Evolutionary conservation across 129 eudicot species (phyloP).

Genomic region (Flaveria bidentis): DNA sequence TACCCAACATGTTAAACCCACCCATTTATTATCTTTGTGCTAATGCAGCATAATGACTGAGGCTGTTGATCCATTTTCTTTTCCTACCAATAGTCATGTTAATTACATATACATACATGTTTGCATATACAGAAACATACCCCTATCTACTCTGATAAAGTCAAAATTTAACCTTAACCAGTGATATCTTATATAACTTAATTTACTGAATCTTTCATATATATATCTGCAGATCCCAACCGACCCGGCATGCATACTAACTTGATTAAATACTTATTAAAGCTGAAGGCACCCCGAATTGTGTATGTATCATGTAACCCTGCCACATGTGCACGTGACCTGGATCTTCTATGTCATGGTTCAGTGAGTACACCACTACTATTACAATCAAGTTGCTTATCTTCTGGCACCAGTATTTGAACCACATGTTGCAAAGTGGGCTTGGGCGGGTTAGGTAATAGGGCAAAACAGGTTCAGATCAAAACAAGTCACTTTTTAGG

Average conservation of each 20-base stretch:
- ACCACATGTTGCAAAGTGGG: background rate
- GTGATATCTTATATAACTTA: background rate
- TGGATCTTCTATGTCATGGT: constrained; percentile 96
- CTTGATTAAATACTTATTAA: constrained; percentile 71
- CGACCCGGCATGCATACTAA: constrained; percentile 98
- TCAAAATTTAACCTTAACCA: background rate
- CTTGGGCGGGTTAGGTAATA: background rate
- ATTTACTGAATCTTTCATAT: constrained; percentile 1
- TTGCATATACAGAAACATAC: background rate
- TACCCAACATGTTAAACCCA: background rate
- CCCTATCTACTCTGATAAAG: background rate
- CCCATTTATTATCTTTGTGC: background rate
- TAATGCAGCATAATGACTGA: background rate
- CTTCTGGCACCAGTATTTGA: background rate
- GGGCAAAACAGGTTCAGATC: background rate
- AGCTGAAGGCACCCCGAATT: constrained; percentile 63
- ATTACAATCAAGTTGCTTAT: background rate
- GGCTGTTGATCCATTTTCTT: background rate
- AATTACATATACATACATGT: background rate
- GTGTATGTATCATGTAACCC: constrained; percentile 96
- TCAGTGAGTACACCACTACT: constrained; percentile 45
- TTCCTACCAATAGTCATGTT: background rate
- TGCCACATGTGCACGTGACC: constrained; percentile 98
- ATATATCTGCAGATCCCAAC: constrained; percentile 70
- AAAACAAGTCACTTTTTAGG: background rate